Evolutionary conservation across 495 filamentous ascomycete species (phyloP).

Genomic region (Penicillium paradoxum): DNA sequence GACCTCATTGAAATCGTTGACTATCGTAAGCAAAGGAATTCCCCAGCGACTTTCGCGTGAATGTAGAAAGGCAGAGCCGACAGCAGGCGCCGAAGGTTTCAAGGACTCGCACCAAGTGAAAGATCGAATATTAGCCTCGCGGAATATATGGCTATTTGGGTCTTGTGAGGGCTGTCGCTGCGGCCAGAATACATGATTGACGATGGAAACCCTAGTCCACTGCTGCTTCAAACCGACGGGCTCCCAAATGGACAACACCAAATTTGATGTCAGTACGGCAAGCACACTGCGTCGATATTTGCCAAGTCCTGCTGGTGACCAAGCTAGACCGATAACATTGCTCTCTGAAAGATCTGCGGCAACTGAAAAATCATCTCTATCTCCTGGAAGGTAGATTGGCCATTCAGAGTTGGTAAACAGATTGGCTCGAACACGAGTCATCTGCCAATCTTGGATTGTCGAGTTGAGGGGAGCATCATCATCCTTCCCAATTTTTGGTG

Average conservation of each 20-base stretch:
- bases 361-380: constrained; percentile 50
- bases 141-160: constrained; percentile 12
- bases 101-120: constrained; percentile 41
- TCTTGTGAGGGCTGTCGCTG: constrained; percentile 16
- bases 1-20: constrained; percentile 43
- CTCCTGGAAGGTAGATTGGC: constrained; percentile 40
- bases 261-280: constrained; percentile 56
- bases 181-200: constrained; percentile 34
- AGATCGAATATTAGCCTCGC: constrained; percentile 33
- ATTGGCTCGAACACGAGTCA: constrained; percentile 44
- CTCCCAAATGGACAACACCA: constrained; percentile 45
- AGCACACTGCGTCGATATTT: constrained; percentile 54
- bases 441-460: constrained; percentile 27
- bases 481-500: constrained; percentile 16
- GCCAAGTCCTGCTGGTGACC: constrained; percentile 58
- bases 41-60: constrained; percentile 40
- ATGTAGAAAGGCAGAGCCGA: background rate
- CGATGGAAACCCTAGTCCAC: constrained; percentile 43
- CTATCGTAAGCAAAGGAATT: constrained; percentile 29
- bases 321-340: constrained; percentile 47
- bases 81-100: constrained; percentile 14
- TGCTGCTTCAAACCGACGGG: constrained; percentile 30
- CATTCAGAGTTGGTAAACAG: constrained; percentile 52
- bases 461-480: constrained; percentile 6
- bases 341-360: constrained; percentile 59